A percentile compares a stretch with the other conserved stretches of the same genome.
Evolutionary conservation across 768 basidiomycete genomes (phyloP).

Genomic region (Pleurotus citrinopileatus): DNA sequence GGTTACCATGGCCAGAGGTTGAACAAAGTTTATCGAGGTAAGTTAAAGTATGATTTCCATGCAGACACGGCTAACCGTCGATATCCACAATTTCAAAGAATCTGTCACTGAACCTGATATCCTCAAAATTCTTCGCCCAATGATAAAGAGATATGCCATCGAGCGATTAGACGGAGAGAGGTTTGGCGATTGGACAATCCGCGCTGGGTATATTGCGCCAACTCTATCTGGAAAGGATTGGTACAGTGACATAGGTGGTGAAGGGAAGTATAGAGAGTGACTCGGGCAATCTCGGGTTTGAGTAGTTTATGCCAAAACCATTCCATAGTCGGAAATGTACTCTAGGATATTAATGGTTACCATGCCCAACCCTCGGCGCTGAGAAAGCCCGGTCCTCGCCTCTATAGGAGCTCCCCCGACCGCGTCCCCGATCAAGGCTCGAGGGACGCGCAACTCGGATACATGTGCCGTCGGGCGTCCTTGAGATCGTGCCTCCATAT

Average conservation of each 20-base stretch:
- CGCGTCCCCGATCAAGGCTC: too few species aligned
- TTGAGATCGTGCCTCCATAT: too few species aligned
- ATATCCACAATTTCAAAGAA: conserved; percentile 39
- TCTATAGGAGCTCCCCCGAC: too few species aligned
- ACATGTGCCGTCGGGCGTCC: too few species aligned
- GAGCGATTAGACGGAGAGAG: conserved; percentile 85
- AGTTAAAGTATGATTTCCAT: conserved; percentile 11
- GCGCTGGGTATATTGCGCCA: conserved; percentile 85
- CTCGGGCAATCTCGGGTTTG: too few species aligned
- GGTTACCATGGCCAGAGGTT: conserved; percentile 92
- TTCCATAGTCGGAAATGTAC: too few species aligned
- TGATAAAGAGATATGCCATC: conserved; percentile 92
- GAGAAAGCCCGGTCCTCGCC: too few species aligned
- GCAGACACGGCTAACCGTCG: not conserved
- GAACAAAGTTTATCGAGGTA: conserved; percentile 93
- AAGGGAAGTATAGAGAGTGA: conserved; percentile 54
- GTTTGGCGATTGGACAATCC: conserved; percentile 95
- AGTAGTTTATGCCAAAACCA: too few species aligned
- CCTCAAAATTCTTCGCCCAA: conserved; percentile 80
- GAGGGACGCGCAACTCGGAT: too few species aligned
- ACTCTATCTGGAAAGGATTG: conserved; percentile 82
- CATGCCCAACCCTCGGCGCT: too few species aligned
- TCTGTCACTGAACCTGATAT: conserved; percentile 91
- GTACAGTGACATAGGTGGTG: conserved; percentile 83
- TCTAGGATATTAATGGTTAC: too few species aligned